Evolutionary conservation across 805 yeast species (phyloP).

Genomic region (Zygosaccharomyces lentus): DNA sequence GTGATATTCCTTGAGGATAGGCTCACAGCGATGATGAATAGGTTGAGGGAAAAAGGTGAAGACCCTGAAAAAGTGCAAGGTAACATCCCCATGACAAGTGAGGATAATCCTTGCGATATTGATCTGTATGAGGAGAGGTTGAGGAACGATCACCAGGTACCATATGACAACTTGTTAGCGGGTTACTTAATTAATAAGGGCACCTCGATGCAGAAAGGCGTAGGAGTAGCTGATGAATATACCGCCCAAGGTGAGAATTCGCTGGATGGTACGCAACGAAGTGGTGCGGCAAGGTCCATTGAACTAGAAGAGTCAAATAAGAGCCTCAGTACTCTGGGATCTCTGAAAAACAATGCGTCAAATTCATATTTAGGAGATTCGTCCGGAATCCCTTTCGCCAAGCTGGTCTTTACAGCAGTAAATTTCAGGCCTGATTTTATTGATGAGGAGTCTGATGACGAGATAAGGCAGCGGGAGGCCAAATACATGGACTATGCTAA

Average conservation of each 20-base stretch:
- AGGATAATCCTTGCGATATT: conserved; percentile 28
- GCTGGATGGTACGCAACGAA: conserved; percentile 1
- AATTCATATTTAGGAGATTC: conserved; percentile 46
- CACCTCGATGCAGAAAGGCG: conserved; percentile 21
- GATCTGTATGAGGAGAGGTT: conserved; percentile 20
- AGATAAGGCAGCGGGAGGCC: conserved; percentile 21
- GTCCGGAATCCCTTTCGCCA: conserved; percentile 69
- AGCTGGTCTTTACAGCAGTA: conserved; percentile 72
- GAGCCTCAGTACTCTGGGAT: conserved; percentile 21
- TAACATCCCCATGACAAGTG: conserved; percentile 28
- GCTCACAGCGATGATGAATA: conserved; percentile 51
- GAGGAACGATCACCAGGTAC: conserved; percentile 21
- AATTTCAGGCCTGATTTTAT: conserved; percentile 45
- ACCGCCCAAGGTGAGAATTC: background rate
- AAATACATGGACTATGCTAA: conserved; percentile 20
- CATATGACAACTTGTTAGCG: conserved; percentile 24
- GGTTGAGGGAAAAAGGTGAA: conserved; percentile 43
- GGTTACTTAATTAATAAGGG: conserved; percentile 28
- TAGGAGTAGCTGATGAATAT: conserved; percentile 7
- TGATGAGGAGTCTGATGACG: conserved; percentile 24
- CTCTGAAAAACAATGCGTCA: conserved; percentile 24
- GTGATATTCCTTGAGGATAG: conserved; percentile 67
- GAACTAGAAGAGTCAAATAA: conserved; percentile 25
- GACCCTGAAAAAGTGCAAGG: conserved; percentile 30
- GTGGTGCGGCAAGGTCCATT: conserved; percentile 7